These are phyloP conservation scores for Perkinsela sp. DNA, from an alignment of 208 protist species.

Conservation along the genomic window DNA sequence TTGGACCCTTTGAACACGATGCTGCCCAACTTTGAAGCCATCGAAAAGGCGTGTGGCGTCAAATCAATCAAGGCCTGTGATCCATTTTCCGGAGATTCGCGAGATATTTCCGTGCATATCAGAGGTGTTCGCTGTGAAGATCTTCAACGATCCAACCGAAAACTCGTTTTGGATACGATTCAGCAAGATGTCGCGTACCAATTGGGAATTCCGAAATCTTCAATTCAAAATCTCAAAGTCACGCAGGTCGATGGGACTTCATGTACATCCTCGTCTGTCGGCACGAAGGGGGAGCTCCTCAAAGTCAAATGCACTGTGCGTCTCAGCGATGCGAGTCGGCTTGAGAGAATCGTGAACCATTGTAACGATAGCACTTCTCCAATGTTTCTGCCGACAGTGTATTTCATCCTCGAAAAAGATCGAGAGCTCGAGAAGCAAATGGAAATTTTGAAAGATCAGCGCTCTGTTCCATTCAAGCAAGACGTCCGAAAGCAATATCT, in stretches of 20 bases:
- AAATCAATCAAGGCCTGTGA: neutral
- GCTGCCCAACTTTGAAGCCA: neutral
- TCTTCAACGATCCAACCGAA: neutral
- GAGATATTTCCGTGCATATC: neutral
- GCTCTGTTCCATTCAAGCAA: neutral
- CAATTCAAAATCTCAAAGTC: neutral
- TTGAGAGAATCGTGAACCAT: neutral
- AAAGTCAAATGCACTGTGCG: neutral
- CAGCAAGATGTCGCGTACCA: neutral
- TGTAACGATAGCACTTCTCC: neutral
- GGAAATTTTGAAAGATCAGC: neutral
- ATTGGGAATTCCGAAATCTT: neutral
- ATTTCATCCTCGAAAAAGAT: neutral
- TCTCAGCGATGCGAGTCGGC: neutral
- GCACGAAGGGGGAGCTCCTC: neutral
- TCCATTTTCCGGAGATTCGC: neutral
- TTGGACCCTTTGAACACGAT: neutral
- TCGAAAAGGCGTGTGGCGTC: neutral
- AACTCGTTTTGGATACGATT: neutral
- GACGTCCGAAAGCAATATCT: neutral
- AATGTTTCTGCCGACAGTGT: neutral
- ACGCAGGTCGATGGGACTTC: neutral
- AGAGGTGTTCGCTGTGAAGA: neutral
- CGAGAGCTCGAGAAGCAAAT: neutral
- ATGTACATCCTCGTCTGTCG: no score